These are phyloP conservation scores for Lentinula lateritia DNA, from an alignment of 768 basidiomycete genomes.

Conservation along the genomic window DNA sequence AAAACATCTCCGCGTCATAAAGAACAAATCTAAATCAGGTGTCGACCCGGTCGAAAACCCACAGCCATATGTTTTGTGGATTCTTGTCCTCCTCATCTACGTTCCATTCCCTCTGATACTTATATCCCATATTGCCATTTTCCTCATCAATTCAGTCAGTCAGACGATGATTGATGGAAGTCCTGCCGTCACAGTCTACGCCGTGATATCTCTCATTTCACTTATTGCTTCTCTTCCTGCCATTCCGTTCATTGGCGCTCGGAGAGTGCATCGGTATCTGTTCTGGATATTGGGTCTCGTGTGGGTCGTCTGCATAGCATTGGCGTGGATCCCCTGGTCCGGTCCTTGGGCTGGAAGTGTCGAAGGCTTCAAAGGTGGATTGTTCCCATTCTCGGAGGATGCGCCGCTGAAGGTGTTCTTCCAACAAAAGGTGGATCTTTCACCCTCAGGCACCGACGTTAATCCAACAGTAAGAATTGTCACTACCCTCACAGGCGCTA, in stretches of 20 bases:
- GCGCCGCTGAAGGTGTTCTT: constrained; percentile 70
- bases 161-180: constrained; percentile 66
- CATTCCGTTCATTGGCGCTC: constrained; percentile 43
- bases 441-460: constrained; percentile 3
- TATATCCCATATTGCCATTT: constrained; percentile 41
- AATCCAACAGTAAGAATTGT: constrained; percentile 18
- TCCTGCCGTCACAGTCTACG: background rate
- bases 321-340: constrained; percentile 21
- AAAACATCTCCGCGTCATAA: background rate
- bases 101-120: constrained; percentile 51
- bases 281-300: background rate
- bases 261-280: background rate
- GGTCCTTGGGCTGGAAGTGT: background rate
- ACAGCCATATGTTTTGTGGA: constrained; percentile 44
- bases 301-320: background rate
- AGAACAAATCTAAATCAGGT: background rate
- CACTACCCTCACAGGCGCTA: constrained; percentile 41
- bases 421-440: constrained; percentile 52
- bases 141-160: constrained; percentile 39
- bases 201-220: constrained; percentile 32
- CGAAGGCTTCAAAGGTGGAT: background rate
- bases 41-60: constrained; percentile 8
- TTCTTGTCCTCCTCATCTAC: constrained; percentile 48
- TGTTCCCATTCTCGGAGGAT: constrained; percentile 60
- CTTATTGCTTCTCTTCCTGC: constrained; percentile 53